Evolutionary conservation across 768 basidiomycete genomes (phyloP).

Genomic region (Trametopsis cervina): DNA sequence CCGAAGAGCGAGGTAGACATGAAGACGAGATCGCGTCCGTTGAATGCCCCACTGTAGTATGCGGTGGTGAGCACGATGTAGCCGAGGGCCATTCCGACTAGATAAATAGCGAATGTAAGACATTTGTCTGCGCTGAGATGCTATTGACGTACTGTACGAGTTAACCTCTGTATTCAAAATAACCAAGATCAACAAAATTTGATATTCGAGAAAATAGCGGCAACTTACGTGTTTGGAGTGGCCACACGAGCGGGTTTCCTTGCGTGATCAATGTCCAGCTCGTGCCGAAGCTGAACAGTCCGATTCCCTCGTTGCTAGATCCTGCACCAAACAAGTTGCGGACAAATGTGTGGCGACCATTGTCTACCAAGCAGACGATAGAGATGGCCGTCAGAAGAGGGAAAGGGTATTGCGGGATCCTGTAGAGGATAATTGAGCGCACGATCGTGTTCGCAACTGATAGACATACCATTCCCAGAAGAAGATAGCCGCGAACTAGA

Average conservation of each 20-base stretch:
- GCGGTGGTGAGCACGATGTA: conserved; percentile 34
- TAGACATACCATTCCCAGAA: conserved; percentile 34
- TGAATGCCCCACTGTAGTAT: conserved; percentile 40
- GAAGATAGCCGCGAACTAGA: conserved; percentile 37
- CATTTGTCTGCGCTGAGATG: background rate
- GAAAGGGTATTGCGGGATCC: conserved; percentile 33
- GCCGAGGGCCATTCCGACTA: conserved; percentile 44
- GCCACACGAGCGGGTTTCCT: conserved; percentile 48
- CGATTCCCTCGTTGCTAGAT: conserved; percentile 45
- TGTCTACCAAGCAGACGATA: conserved; percentile 40
- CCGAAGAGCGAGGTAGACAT: conserved; percentile 44
- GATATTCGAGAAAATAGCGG: no score
- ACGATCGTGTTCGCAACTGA: background rate
- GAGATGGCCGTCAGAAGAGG: conserved; percentile 42
- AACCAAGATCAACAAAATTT: no score
- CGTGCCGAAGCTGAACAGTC: conserved; percentile 38
- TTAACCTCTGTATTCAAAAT: conserved; percentile 30
- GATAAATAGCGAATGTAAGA: background rate
- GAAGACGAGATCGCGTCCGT: conserved; percentile 36
- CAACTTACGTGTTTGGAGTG: conserved; percentile 45
- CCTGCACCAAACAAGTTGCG: conserved; percentile 36
- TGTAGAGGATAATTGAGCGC: background rate
- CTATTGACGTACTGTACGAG: conserved; percentile 32
- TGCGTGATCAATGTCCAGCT: conserved; percentile 51
- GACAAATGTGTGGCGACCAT: conserved; percentile 37